Base-by-base conservation (phyloP, 1,139 yeast genomes). In the Blastobotrys serpentis region DNA sequence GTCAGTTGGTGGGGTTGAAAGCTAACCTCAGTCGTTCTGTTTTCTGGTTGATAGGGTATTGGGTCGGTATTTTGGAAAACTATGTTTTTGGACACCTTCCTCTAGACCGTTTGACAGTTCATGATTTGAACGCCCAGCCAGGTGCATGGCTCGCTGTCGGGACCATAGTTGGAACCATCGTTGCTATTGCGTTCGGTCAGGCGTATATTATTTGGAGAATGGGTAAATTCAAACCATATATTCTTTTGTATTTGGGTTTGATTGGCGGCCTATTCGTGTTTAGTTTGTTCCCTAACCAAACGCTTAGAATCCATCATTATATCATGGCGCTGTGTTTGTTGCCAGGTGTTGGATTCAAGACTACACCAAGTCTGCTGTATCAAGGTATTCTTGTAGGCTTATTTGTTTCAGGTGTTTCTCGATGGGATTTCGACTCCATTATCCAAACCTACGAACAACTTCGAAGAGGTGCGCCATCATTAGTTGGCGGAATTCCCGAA, bases 361-460 rank as follows among this genome's bases (percentile, higher is more conserved):
- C 88, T 10, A 85, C 96, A 0, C 74, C 84, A 52, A 89, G 95
- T 0, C 61, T 78, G 41, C 71, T 84, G 46, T 84, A 88, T 62
- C 96, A 89, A 63, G 98, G 98, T 1, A 76, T 92, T 1, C 70
- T 92, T 21, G 65, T 87, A 1, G 98, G 98, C 0, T 71, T 90
- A 33, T 77, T 86, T 49, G 74, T 89, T 6, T 84, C 92, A 18
- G 98, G 98, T 0, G 81, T 88, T 1, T 82, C 95, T 0, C 73
- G 95, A 51, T 90, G 98, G 98, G 97, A 94, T 47, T 82, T 85
- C 60, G 98, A 95, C 2, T 82, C 96, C 18, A 82, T 90, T 51
- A 81, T 86, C 1, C 96, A 90, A 62, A 88, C 97, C 0, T 77
- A 77, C 42, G 70, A 75, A 10, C 77, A 88, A 11, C 67, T 89